Conservation (phyloP, 2,329 filamentous ascomycete species). For the Rutstroemia sp. region DNA sequence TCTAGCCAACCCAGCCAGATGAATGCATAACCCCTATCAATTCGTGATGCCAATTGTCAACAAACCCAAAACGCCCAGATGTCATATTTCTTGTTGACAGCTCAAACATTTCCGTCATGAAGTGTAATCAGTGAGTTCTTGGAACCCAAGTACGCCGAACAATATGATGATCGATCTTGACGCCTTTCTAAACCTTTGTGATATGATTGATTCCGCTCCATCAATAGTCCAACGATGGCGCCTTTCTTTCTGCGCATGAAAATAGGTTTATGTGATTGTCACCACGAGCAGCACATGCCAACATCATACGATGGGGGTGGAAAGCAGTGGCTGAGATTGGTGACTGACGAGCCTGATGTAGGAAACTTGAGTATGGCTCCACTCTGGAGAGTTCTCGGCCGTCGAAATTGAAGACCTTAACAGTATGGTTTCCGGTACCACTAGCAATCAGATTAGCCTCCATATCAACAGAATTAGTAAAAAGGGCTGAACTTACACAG, state of each 20-base stretch:
- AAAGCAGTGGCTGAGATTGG: conserved; percentile 88
- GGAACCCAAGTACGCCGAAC: conserved; percentile 7
- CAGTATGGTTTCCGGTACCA: conserved; percentile 78
- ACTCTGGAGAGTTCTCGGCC: conserved; percentile 72
- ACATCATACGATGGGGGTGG: conserved; percentile 87
- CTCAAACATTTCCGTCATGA: background rate
- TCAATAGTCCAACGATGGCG: conserved; percentile 6
- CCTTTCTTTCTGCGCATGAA: conserved; percentile 48
- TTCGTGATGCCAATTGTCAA: no score
- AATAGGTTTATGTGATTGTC: conserved; percentile 91
- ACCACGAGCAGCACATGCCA: conserved; percentile 78
- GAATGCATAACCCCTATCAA: background rate
- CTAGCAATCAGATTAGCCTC: conserved; percentile 38
- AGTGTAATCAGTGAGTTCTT: background rate
- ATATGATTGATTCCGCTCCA: background rate
- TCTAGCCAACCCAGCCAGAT: conserved; percentile 8
- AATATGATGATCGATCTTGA: conserved; percentile 6
- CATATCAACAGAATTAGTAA: background rate
- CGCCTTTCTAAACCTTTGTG: background rate
- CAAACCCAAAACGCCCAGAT: background rate
- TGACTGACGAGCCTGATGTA: conserved; percentile 70
- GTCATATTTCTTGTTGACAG: background rate
- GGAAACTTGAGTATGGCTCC: conserved; percentile 85
- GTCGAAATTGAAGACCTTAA: conserved; percentile 89
- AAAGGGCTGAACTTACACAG: conserved; percentile 58